Percentiles rank a stretch among this genome's conserved stretches.
These are phyloP conservation scores for Neofusicoccum sp. DNA, from an alignment of 2,329 filamentous ascomycete species.

Conservation along the genomic window DNA sequence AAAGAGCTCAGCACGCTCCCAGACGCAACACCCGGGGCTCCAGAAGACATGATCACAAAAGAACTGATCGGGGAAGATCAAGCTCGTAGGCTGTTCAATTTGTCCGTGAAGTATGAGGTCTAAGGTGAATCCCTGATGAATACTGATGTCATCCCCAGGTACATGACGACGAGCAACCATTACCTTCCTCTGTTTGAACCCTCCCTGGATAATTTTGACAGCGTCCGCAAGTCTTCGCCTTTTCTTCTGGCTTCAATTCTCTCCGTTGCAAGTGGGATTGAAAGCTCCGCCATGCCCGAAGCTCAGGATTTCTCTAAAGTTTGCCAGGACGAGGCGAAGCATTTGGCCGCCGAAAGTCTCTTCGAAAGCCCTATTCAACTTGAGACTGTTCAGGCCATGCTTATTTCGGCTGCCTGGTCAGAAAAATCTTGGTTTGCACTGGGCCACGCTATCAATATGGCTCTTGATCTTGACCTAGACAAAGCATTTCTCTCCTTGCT, in stretches of 20 bases:
- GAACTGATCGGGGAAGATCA: not conserved
- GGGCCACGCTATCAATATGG: not conserved
- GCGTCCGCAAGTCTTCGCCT: not conserved
- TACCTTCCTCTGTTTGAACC: conserved; percentile 1
- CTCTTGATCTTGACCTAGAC: not conserved
- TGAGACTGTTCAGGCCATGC: not conserved
- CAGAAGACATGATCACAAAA: not conserved
- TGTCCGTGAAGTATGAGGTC: not conserved
- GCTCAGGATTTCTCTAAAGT: not conserved
- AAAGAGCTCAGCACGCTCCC: no score
- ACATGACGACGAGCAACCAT: not conserved
- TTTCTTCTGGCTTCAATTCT: not conserved
- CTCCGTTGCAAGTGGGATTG: not conserved
- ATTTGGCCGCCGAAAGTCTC: not conserved
- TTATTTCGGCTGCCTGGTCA: not conserved
- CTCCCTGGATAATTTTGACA: not conserved
- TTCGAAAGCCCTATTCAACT: not conserved
- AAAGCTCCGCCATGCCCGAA: not conserved
- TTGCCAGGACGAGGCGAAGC: not conserved
- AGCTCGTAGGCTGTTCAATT: not conserved
- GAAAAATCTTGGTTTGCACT: conserved; percentile 8
- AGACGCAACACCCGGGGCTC: no score
- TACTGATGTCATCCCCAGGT: not conserved
- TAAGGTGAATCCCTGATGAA: not conserved
- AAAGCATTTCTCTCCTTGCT: no score